Base-by-base conservation (phyloP, 768 basidiomycete genomes). In the Lenzites betulinus region DNA sequence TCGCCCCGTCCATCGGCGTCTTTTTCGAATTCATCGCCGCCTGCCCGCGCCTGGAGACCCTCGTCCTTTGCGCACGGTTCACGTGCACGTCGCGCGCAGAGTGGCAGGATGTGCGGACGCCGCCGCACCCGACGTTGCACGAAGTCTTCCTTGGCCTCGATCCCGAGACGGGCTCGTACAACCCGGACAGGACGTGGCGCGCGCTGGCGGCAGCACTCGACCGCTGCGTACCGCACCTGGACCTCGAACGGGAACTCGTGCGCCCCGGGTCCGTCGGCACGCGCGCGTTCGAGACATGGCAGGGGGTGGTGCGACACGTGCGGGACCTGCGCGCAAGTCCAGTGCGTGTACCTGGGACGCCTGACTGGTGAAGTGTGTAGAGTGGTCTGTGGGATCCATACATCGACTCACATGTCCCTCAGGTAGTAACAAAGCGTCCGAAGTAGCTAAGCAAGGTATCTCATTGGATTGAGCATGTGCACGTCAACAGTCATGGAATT, bases 11-110 rank as follows among this genome's bases (percentile, higher is more conserved):
- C 13, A 35, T 58, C 26, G 18, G 12, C 12, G 23, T 26, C 56
- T 39, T 51, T 39, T 28, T 58, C 28, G 56, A 50, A 8, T 39
- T 58, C 13, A 38, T 28, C 25, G 16, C 20, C 8, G 55, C 55
- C 5, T 48, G 46, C 6, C 55, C 55, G 18, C 55, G 22, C 12
- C 36, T 57, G 7, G 46, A 48, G 6, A 57, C 46, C 7, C 55
- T 57, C 38, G 47, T 57, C 25, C 55, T 57, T 23, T 57, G 55
- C 38, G 55, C 55, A 1, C 47, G 55, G 16, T 57, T 57, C 38
- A 47, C 41, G 25, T 57, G 55, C 47, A 49, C 46, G 3, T 46
- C 46, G 23, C 46, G 55, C 13, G 36, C 23, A 23, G 13, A 18
- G 15, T 57, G 55, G 55, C 47, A 35, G 6, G 38, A 41, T 18